Evolutionary conservation across 495 filamentous ascomycete species (phyloP).

Genomic region (Thozetella sp.): DNA sequence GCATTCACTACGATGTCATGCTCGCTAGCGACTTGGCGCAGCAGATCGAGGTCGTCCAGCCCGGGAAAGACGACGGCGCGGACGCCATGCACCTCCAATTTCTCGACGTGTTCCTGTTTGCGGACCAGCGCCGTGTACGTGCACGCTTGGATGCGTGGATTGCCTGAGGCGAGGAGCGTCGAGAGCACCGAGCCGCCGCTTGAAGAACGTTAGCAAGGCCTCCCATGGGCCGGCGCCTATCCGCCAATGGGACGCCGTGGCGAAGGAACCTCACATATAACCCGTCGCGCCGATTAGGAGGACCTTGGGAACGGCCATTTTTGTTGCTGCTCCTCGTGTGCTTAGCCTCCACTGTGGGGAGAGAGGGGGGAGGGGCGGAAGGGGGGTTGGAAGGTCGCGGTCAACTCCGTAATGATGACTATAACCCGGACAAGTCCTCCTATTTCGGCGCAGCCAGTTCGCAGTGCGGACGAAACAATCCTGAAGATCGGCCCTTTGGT

Average conservation of each 20-base stretch:
- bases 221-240: background rate
- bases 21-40: conserved; percentile 25
- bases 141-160: conserved; percentile 1
- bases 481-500: no score
- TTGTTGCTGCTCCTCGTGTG: no score
- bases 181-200: conserved; percentile 25
- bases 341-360: no score
- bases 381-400: no score
- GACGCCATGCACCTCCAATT: conserved; percentile 17
- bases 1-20: conserved; percentile 44
- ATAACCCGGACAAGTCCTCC: no score
- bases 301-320: conserved; percentile 6
- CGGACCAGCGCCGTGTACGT: conserved; percentile 16
- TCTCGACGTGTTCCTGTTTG: conserved; percentile 15
- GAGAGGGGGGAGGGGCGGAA: no score
- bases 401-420: no score
- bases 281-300: conserved; percentile 14
- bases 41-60: conserved; percentile 30
- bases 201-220: background rate
- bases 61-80: conserved; percentile 19
- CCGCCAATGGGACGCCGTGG: background rate
- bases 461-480: no score
- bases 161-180: conserved; percentile 4
- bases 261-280: conserved; percentile 12
- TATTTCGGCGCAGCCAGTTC: no score